Evolutionary conservation across 2,329 filamentous ascomycete genomes (phyloP).

Genomic region (Pseudovirgaria hyperparasitica): DNA sequence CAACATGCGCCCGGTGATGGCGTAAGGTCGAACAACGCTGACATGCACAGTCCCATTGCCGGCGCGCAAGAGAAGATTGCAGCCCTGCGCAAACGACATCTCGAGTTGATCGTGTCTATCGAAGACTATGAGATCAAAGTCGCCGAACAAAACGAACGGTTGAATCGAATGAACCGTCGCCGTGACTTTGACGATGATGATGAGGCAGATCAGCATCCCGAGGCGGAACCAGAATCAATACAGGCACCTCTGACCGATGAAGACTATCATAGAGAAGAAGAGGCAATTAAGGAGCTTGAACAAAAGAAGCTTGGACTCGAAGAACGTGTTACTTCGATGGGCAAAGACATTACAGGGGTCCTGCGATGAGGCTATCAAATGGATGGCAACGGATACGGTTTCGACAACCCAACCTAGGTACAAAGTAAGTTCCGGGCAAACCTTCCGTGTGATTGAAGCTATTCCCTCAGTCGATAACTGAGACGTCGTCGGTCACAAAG

Average conservation of each 20-base stretch:
- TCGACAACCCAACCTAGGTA: too few relatives aligned
- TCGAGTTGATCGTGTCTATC: conserved; percentile 59
- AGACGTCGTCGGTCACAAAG: too few relatives aligned
- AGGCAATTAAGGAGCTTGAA: conserved; percentile 52
- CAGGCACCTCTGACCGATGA: conserved; percentile 48
- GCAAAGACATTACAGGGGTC: conserved; percentile 52
- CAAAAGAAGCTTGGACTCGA: conserved; percentile 49
- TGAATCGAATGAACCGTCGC: conserved; percentile 57
- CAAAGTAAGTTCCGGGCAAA: too few relatives aligned
- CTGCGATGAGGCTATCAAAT: too few relatives aligned
- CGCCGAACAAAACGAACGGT: conserved; percentile 57
- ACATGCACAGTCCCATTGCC: conserved; percentile 48
- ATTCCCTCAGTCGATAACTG: too few relatives aligned
- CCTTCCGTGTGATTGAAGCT: too few relatives aligned
- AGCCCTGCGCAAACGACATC: conserved; percentile 56
- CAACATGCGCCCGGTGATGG: conserved; percentile 1
- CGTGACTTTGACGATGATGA: conserved; percentile 46
- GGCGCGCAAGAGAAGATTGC: conserved; percentile 69
- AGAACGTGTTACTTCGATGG: conserved; percentile 54
- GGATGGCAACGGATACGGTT: too few relatives aligned
- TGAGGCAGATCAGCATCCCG: conserved; percentile 38
- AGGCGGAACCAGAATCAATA: conserved; percentile 20
- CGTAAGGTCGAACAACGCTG: conserved; percentile 4
- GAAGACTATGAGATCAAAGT: conserved; percentile 72
- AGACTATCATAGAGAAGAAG: conserved; percentile 56